phyloP scores from a whole-genome alignment of 108 stramenopile species.

The Conticribra guillardii region DNA sequence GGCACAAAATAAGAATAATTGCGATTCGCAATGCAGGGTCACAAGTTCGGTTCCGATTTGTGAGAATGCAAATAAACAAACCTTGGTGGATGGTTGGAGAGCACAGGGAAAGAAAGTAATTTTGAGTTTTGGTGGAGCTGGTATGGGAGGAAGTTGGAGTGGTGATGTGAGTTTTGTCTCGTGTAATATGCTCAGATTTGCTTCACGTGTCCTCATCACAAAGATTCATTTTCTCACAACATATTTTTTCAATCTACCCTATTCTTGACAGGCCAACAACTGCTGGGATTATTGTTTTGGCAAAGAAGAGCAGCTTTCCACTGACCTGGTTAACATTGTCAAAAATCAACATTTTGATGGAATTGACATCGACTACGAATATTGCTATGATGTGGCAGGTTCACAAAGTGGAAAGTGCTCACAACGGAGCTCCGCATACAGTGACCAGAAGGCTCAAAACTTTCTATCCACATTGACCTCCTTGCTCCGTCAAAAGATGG shows the following conservation, averaged over 20 bases:
- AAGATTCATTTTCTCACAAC: too few species aligned
- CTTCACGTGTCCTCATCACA: too few species aligned
- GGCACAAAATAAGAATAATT: conserved; percentile 44
- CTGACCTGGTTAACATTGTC: conserved; percentile 41
- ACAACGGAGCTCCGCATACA: conserved; percentile 1
- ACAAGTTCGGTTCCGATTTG: conserved; percentile 42
- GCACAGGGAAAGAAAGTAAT: conserved; percentile 66
- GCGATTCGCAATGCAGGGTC: conserved; percentile 50
- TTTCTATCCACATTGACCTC: conserved; percentile 51
- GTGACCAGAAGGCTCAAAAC: conserved; percentile 30
- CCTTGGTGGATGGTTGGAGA: conserved; percentile 49
- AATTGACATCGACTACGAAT: conserved; percentile 72
- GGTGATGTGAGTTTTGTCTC: too few species aligned
- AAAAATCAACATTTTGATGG: conserved; percentile 53
- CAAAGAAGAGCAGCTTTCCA: conserved; percentile 46
- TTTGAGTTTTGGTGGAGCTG: conserved; percentile 70
- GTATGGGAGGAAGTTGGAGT: conserved; percentile 66
- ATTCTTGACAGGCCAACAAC: too few species aligned
- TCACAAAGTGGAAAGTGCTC: conserved; percentile 6
- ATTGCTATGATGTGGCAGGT: conserved; percentile 50
- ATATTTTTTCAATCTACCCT: neutral
- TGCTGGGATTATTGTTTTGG: conserved; percentile 71
- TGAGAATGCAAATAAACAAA: conserved; percentile 40
- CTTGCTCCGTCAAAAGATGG: conserved; percentile 36
- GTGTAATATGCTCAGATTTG: too few species aligned